Percentiles rank a stretch among this genome's conserved stretches.
These are phyloP conservation scores for Exserohilum rostratum DNA, from an alignment of 2,329 filamentous ascomycete species.

Conservation along the genomic window DNA sequence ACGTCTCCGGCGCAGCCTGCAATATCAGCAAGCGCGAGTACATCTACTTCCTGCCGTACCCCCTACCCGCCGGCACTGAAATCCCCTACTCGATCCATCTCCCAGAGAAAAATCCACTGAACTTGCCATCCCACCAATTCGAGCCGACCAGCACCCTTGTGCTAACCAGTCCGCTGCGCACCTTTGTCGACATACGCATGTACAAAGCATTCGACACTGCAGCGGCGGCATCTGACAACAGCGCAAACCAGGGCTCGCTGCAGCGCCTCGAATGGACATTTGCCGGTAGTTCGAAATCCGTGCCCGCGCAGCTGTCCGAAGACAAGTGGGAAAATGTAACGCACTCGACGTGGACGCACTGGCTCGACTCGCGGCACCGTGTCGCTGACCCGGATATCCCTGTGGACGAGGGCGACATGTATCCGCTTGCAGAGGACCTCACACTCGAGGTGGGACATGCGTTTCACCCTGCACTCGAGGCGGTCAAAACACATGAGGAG, in stretches of 20 bases:
- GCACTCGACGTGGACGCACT: conserved; percentile 61
- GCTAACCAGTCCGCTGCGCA: conserved; percentile 62
- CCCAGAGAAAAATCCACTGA: conserved; percentile 33
- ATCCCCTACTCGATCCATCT: conserved; percentile 39
- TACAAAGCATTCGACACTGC: conserved; percentile 34
- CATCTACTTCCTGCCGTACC: conserved; percentile 63
- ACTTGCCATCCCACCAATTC: conserved; percentile 23
- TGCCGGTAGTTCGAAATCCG: conserved; percentile 57
- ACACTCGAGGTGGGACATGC: conserved; percentile 63
- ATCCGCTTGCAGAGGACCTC: conserved; percentile 38
- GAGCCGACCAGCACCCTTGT: conserved; percentile 71
- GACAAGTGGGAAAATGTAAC: conserved; percentile 14
- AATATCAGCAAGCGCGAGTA: conserved; percentile 53
- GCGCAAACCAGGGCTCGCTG: conserved; percentile 34
- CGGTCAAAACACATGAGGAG: conserved; percentile 66
- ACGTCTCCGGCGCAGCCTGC: conserved; percentile 7
- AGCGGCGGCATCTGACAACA: background rate
- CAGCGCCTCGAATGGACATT: conserved; percentile 69
- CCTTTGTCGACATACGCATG: conserved; percentile 68
- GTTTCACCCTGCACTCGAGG: conserved; percentile 62
- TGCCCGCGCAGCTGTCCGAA: background rate
- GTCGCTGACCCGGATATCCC: conserved; percentile 39
- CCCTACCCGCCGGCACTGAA: conserved; percentile 29
- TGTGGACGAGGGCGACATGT: conserved; percentile 64
- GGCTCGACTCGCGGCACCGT: conserved; percentile 62